Base-by-base conservation (phyloP, 2,329 filamentous ascomycete species). In the Magnaporthiopsis incrustans region DNA sequence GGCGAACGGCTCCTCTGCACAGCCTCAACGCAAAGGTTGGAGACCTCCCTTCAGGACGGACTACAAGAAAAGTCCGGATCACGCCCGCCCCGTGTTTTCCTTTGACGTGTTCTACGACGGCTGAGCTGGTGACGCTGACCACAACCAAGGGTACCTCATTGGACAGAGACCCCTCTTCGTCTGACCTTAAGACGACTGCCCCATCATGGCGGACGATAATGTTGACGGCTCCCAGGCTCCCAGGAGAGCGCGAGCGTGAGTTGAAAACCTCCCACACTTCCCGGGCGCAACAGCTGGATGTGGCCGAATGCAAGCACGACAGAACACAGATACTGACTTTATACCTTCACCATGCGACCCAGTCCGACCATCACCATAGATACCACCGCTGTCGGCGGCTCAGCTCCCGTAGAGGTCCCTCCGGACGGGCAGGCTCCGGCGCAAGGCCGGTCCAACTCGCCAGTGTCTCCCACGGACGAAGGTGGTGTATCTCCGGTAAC, bases 331-430 rank as follows among this genome's bases (percentile, higher is more conserved):
- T 61, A 62, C 69, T 57, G 68, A 71, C 64, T 65, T 63, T 32
- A 65, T 3, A 35, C 33, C 11, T 12, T 35, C 10, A 35, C 14
- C n/a, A 50, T 53, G 44, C 14, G 27, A 61, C 56, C 59, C 66
- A 84, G 81, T 57, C 82, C 81, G 50, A 82, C 81, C 63, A 84
- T 84, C 65, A 84, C 80, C 62, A 83, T 84, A 63, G 81, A 84
- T 67, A 83, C 81, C 15, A 78, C 81, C 11, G 79, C 76, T 18
- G 72, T 75, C 65, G 73, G 65, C 64, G 68, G 72, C 57, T 25
- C 61, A 14, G 69, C 66, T 59, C 67, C 71, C 22, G 59, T 69
- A 64, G 64, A 71, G 63, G 72, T 75, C 66, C 68, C 75, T 4
- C 64, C 67, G n/a, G 73, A 74, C 65, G 71, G 65, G 69, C 72